Conservation (phyloP, 169 alveolate genomes). For the Besnoitia besnoiti region DNA sequence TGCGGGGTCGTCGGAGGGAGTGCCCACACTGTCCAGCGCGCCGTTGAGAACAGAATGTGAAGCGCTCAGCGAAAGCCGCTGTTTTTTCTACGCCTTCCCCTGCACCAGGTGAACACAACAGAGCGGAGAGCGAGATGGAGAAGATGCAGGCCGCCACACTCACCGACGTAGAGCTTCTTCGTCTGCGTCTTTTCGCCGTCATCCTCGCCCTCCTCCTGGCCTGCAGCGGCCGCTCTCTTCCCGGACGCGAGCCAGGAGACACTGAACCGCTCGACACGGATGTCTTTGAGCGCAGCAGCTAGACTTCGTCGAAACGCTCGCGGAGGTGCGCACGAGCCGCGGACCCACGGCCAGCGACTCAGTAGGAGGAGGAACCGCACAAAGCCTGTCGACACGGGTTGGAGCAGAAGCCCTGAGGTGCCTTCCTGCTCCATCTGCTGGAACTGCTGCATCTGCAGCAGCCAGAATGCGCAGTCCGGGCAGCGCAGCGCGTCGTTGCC, state of each 20-base stretch:
- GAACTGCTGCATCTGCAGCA: neutral
- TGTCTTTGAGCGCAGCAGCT: neutral
- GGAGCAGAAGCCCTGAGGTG: neutral
- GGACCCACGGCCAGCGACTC: neutral
- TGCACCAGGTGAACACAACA: no score
- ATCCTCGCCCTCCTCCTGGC: neutral
- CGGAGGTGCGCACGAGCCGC: neutral
- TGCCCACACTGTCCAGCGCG: no score
- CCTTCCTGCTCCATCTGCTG: conserved; percentile 30
- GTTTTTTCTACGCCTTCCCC: no score
- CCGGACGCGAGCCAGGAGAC: neutral
- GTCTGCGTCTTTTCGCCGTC: neutral
- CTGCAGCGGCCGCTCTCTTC: neutral
- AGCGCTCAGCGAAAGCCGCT: no score
- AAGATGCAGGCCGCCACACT: no score
- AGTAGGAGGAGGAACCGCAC: neutral
- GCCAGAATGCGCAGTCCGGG: conserved; percentile 9
- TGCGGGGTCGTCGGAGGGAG: no score
- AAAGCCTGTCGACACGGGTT: neutral
- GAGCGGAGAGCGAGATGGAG: no score
- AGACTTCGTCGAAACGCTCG: neutral
- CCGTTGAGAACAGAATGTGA: no score
- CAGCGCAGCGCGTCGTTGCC: conserved; percentile 26
- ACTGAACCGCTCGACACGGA: neutral
- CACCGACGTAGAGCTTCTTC: conserved; percentile 24